Evolutionary conservation across 1,139 yeast species (phyloP).

Genomic region (Candida glucosophila): DNA sequence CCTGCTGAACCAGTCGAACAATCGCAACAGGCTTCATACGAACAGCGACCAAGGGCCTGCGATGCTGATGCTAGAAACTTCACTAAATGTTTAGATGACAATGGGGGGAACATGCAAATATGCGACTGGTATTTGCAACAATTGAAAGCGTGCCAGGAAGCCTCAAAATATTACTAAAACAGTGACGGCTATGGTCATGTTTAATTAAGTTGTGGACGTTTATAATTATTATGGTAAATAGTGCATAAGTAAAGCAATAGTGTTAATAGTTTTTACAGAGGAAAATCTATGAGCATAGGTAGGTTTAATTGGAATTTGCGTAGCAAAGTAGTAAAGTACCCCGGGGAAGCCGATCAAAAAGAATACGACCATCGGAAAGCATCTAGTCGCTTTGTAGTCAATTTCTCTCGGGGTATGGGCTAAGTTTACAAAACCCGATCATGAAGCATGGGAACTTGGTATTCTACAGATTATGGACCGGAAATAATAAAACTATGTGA

Average conservation of each 20-base stretch:
- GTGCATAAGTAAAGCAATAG: too few species aligned
- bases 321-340: too few species aligned
- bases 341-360: background rate
- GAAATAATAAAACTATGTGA: too few species aligned
- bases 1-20: slow-evolving; percentile 42
- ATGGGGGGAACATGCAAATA: slow-evolving; percentile 90
- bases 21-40: slow-evolving; percentile 25
- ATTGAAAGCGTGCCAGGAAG: slow-evolving; percentile 95
- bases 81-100: slow-evolving; percentile 91
- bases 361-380: slow-evolving; percentile 4
- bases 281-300: too few species aligned
- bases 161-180: slow-evolving; percentile 73
- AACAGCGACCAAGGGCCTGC: slow-evolving; percentile 56
- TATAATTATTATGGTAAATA: too few species aligned
- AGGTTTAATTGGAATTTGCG: too few species aligned
- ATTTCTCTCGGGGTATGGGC: slow-evolving; percentile 6
- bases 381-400: slow-evolving; percentile 14
- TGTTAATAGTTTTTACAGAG: too few species aligned
- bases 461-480: too few species aligned
- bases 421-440: slow-evolving; percentile 26
- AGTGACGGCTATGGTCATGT: too few species aligned
- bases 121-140: slow-evolving; percentile 97
- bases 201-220: too few species aligned
- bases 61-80: slow-evolving; percentile 91
- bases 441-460: too few species aligned